Conservation (phyloP, 176 grass and related monocot species). For the Miscanthus lutarioriparius region DNA sequence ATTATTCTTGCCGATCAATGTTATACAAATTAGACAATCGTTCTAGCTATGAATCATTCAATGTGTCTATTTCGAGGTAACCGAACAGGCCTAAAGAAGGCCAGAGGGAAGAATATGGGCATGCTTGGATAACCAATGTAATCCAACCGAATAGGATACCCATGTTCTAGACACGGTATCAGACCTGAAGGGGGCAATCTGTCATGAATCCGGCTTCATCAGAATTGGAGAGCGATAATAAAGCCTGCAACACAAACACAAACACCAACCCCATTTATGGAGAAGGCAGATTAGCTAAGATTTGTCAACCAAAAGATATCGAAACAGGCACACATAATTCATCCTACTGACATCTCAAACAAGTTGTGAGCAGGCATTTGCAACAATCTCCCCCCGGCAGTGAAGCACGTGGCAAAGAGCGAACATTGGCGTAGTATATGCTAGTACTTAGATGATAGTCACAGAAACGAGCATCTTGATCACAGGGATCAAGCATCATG, state of each 20-base stretch:
- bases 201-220: not conserved
- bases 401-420: not conserved
- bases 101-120: not conserved
- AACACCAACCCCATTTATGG: not conserved
- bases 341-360: slow-evolving; percentile 15
- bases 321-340: not conserved
- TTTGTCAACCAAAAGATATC: not conserved
- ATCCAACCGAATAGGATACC: not conserved
- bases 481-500: slow-evolving; percentile 15
- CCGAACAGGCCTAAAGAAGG: too few species aligned
- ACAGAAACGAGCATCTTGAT: not conserved
- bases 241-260: too few species aligned
- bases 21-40: too few species aligned
- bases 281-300: not conserved
- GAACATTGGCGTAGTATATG: not conserved
- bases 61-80: too few species aligned
- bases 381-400: not conserved
- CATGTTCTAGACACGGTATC: not conserved
- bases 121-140: not conserved
- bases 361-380: not conserved
- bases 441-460: not conserved
- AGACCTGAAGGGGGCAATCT: not conserved
- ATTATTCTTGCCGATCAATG: too few species aligned
- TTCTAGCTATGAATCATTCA: too few species aligned
- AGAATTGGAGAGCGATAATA: not conserved